phyloP scores from a whole-genome alignment of 441 rosid genomes.

The Pelargonium australe region DNA sequence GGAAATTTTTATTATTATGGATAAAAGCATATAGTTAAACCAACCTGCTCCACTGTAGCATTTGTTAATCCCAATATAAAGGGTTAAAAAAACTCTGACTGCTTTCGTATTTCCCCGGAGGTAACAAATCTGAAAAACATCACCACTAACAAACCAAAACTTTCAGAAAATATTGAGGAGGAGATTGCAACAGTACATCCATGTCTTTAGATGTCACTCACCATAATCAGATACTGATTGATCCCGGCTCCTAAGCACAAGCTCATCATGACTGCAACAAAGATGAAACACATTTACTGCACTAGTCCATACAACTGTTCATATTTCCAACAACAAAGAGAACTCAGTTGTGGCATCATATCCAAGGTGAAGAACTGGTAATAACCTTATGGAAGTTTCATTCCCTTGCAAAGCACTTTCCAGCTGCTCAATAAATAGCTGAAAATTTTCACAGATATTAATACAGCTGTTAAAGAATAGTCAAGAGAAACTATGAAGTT shows the following conservation, averaged over 20 bases:
- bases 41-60: constrained; percentile 86
- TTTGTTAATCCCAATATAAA: constrained; percentile 71
- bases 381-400: constrained; percentile 65
- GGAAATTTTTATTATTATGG: not conserved
- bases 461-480: not conserved
- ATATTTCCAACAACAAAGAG: not conserved
- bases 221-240: constrained; percentile 81
- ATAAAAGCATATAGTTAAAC: constrained; percentile 17
- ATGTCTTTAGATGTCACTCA: constrained; percentile 33
- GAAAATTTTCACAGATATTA: constrained; percentile 21
- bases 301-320: not conserved
- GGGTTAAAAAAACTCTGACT: constrained; percentile 81
- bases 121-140: constrained; percentile 99
- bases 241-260: constrained; percentile 72
- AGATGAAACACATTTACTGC: constrained; percentile 20
- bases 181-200: constrained; percentile 13
- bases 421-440: constrained; percentile 93
- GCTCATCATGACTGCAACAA: constrained; percentile 61
- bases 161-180: constrained; percentile 29
- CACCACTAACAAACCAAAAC: constrained; percentile 62
- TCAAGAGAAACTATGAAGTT: too few relatives aligned
- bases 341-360: constrained; percentile 5
- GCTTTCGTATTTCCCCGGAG: constrained; percentile 80
- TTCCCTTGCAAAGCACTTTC: constrained; percentile 71
- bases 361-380: constrained; percentile 4